phyloP scores from a whole-genome alignment of 2,329 filamentous ascomycete species.

The Penicillium sp. region DNA sequence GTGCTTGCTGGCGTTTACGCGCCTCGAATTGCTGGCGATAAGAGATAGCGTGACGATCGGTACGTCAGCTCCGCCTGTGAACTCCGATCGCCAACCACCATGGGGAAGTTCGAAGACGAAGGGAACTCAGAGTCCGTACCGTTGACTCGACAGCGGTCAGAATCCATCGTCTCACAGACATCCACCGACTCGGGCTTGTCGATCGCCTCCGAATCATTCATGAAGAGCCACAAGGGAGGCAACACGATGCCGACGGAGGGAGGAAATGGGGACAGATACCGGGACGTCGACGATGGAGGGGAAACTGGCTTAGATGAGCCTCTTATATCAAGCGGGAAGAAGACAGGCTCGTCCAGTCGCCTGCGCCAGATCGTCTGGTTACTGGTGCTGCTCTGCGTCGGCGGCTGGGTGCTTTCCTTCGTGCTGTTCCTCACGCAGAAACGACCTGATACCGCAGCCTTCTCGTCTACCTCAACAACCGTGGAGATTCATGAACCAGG shows the following conservation, averaged over 20 bases:
- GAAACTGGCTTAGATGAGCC: slow-evolving; percentile 26
- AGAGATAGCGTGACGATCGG: slow-evolving; percentile 13
- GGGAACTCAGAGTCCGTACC: slow-evolving; percentile 28
- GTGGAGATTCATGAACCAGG: slow-evolving; percentile 29
- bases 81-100: slow-evolving; percentile 14
- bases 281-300: slow-evolving; percentile 36
- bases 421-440: slow-evolving; percentile 42
- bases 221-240: slow-evolving; percentile 26
- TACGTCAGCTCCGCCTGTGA: slow-evolving; percentile 9
- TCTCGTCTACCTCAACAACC: slow-evolving; percentile 18
- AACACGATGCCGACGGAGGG: slow-evolving; percentile 9
- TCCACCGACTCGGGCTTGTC: slow-evolving; percentile 37
- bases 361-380: slow-evolving; percentile 40
- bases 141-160: slow-evolving; percentile 25
- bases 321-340: slow-evolving; percentile 24
- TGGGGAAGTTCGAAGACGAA: slow-evolving; percentile 26
- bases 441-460: slow-evolving; percentile 31
- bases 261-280: slow-evolving; percentile 27
- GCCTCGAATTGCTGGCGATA: slow-evolving; percentile 11
- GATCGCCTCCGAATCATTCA: slow-evolving; percentile 29
- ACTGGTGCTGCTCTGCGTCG: slow-evolving; percentile 40
- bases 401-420: slow-evolving; percentile 47
- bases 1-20: not conserved
- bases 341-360: slow-evolving; percentile 27
- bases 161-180: slow-evolving; percentile 26